phyloP scores from a whole-genome alignment of 179 eudicot genomes.

The Vitellaria paradoxa region DNA sequence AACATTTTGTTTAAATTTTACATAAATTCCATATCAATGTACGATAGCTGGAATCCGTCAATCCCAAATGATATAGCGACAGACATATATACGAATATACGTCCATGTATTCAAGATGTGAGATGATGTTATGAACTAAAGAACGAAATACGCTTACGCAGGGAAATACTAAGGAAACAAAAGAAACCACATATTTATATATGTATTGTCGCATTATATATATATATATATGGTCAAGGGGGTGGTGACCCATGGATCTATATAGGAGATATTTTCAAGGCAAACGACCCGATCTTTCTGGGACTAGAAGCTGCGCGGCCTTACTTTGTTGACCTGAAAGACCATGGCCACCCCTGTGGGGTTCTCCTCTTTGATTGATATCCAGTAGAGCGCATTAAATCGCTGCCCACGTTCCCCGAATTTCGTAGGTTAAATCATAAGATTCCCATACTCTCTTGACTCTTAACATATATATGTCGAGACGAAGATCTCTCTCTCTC shows the following conservation, averaged over 20 bases:
- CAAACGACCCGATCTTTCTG: constrained; percentile 8
- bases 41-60: no score
- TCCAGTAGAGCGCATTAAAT: not conserved
- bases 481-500: not conserved
- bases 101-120: no score
- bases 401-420: not conserved
- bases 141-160: no score
- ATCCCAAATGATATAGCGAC: no score
- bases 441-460: not conserved
- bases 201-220: no score
- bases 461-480: not conserved
- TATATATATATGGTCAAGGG: no score
- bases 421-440: not conserved
- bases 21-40: no score
- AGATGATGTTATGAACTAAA: no score
- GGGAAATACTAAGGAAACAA: no score
- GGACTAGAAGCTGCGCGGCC: not conserved
- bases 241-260: not conserved
- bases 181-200: no score
- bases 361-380: not conserved
- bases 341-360: constrained; percentile 2
- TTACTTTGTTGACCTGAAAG: constrained; percentile 3
- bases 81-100: no score
- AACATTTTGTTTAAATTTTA: no score
- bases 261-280: not conserved